Percentiles rank a stretch among this genome's conserved stretches.
Evolutionary conservation across 257 asterid genomes (phyloP).

Genomic region (Nicotiana tomentosiformis): DNA sequence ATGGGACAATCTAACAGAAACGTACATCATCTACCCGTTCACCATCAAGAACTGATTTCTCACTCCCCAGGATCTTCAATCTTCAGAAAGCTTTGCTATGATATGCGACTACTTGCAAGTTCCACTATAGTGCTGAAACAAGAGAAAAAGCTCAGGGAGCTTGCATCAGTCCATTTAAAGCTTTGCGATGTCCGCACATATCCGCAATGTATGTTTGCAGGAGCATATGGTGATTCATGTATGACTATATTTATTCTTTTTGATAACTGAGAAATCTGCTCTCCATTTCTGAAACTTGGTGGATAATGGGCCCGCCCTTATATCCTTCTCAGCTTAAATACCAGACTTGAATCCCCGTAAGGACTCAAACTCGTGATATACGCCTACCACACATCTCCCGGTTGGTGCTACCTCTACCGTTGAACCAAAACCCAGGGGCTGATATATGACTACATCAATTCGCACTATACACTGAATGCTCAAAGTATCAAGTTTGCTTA

Average conservation of each 20-base stretch:
- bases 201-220: background rate
- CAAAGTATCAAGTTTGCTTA: background rate
- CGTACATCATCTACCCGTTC: background rate
- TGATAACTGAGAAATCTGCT: background rate
- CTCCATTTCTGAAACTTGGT: background rate
- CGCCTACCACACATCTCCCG: background rate
- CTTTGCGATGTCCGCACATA: background rate
- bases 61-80: background rate
- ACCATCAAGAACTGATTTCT: background rate
- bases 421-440: background rate
- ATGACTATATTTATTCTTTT: background rate
- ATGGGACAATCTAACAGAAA: background rate
- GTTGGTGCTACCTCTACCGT: background rate
- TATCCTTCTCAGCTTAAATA: background rate
- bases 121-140: background rate
- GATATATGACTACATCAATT: background rate
- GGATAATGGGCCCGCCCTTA: background rate
- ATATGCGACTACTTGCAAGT: background rate
- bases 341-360: background rate
- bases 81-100: background rate
- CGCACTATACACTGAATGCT: slow-evolving; percentile 4
- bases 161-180: slow-evolving; percentile 2
- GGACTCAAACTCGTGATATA: background rate
- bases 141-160: background rate
- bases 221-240: background rate